Evolutionary conservation across 768 basidiomycete species (phyloP).

Genomic region (Lactifluus piperatus): DNA sequence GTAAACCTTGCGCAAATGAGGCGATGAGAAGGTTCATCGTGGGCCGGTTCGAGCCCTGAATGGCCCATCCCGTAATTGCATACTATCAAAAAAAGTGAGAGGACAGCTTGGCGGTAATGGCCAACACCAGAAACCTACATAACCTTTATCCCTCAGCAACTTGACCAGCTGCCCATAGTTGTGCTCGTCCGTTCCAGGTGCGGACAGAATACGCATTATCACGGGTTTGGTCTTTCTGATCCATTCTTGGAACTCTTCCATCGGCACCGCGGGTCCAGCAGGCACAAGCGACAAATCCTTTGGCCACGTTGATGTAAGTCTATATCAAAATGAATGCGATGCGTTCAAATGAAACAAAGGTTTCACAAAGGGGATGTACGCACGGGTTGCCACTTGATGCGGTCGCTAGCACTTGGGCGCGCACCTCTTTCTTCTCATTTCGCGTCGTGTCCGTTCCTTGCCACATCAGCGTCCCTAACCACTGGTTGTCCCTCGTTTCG

Average conservation of each 20-base stretch:
- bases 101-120: not conserved
- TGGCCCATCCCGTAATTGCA: constrained; percentile 17
- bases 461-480: constrained; percentile 16
- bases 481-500: not conserved
- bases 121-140: not conserved
- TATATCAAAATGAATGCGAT: not conserved
- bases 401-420: constrained; percentile 12
- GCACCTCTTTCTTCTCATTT: constrained; percentile 19
- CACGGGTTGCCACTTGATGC: constrained; percentile 11
- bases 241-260: constrained; percentile 19
- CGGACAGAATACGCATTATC: constrained; percentile 5
- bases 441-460: constrained; percentile 13
- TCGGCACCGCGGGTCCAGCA: constrained; percentile 2
- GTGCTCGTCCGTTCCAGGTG: constrained; percentile 8
- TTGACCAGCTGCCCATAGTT: constrained; percentile 10
- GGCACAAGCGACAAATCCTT: constrained; percentile 8
- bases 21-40: constrained; percentile 16
- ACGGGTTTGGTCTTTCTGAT: constrained; percentile 3
- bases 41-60: constrained; percentile 5
- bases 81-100: constrained; percentile 14
- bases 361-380: not conserved
- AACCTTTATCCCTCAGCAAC: constrained; percentile 13
- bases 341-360: not conserved
- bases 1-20: constrained; percentile 11
- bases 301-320: constrained; percentile 15